Conservation (phyloP, 129 eudicot species). For the Tanacetum coccineum region DNA sequence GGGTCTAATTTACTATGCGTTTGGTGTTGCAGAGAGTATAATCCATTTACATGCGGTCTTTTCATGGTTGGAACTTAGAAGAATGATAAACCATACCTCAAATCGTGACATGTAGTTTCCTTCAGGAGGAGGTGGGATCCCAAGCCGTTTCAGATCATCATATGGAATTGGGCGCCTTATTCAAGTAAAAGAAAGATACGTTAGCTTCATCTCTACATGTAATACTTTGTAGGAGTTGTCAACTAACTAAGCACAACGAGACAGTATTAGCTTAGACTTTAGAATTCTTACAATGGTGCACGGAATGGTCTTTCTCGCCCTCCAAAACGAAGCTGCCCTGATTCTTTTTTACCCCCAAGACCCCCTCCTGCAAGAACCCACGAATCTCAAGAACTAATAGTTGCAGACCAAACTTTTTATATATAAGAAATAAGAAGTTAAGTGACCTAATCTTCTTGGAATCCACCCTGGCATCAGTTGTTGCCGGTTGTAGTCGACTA, state of each 20-base stretch:
- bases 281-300: conserved; percentile 78
- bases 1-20: too few species aligned
- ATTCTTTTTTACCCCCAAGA: conserved; percentile 96
- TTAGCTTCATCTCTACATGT: conserved; percentile 13
- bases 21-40: not conserved
- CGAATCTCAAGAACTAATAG: conserved; percentile 1
- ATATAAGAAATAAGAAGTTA: conserved; percentile 2
- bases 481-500: conserved; percentile 87
- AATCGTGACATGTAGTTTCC: conserved; percentile 94
- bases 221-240: not conserved
- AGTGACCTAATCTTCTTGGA: conserved; percentile 95
- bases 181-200: not conserved
- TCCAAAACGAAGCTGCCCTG: conserved; percentile 98
- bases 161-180: conserved; percentile 64
- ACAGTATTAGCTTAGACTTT: too few species aligned
- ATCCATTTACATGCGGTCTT: conserved; percentile 4
- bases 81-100: conserved; percentile 46
- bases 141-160: conserved; percentile 82
- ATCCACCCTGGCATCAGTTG: conserved; percentile 99
- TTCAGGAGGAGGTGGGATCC: conserved; percentile 94
- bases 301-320: conserved; percentile 99
- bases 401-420: not conserved
- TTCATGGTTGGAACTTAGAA: not conserved
- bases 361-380: conserved; percentile 70
- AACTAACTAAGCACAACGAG: too few species aligned